Conservation (phyloP, 805 yeast species). For the Candida odintsovae region DNA sequence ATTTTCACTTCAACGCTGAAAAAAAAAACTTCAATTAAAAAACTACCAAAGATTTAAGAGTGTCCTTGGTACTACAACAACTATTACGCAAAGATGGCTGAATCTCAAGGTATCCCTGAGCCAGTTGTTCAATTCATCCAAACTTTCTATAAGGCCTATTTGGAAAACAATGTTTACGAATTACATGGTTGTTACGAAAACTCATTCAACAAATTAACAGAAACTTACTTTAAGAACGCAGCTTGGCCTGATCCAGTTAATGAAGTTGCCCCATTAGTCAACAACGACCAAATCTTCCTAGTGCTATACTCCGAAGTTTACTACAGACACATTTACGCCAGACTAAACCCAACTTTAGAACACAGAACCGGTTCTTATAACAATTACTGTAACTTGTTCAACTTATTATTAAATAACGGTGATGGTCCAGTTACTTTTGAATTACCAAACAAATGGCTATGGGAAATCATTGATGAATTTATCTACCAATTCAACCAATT, state of each 20-base stretch:
- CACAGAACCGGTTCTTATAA: conserved; percentile 41
- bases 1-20: background rate
- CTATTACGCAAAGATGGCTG: background rate
- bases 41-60: background rate
- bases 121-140: conserved; percentile 37
- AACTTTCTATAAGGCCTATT: conserved; percentile 35
- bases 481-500: conserved; percentile 45
- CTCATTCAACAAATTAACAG: conserved; percentile 40
- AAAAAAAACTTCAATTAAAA: background rate
- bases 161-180: conserved; percentile 39
- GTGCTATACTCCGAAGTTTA: conserved; percentile 43
- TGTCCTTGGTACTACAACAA: background rate
- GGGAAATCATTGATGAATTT: conserved; percentile 49
- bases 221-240: conserved; percentile 34
- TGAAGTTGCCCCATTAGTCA: conserved; percentile 38
- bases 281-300: conserved; percentile 38
- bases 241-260: conserved; percentile 42
- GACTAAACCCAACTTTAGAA: conserved; percentile 36
- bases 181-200: conserved; percentile 39
- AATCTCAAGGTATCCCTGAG: conserved; percentile 30
- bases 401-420: conserved; percentile 36
- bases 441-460: conserved; percentile 42
- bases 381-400: conserved; percentile 44
- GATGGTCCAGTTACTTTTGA: conserved; percentile 40
- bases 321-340: conserved; percentile 44